Evolutionary conservation across 805 yeast genomes (phyloP), one percentile per base, ranked within the genome.

Genomic region (Candida maris): DNA sequence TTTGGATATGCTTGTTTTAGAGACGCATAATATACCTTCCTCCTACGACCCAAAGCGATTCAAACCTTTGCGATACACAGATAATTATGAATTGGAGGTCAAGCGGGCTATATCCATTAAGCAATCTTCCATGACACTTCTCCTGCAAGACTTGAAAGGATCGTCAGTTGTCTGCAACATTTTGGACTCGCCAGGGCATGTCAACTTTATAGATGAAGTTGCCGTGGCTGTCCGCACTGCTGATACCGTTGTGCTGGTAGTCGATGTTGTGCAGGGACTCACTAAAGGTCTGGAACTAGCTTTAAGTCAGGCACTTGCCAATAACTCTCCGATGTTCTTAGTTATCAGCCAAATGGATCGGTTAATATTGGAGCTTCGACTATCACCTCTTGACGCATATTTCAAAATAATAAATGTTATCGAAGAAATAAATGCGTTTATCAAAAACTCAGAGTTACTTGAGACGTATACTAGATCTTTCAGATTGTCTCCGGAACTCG

Each of bases 131-230:
- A 68, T 83, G 45, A 65, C 91, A 0, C 47, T 85, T 7, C 55
- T 89, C 5, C 56, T 81, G 12, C 74, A 72, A 0, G 76, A 77
- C 51, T 43, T 75, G 19, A 60, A 56, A 10, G 73, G 68, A 1
- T 75, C 73, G 42, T 80, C 95, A 0, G 59, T 64, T 13, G 74
- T 76, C 0, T 49, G 80, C 15, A 85, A 83, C 51, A 43, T 89
- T 1, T 46, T 87, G 1, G 99, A 94, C 51, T 68, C 95, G 0
- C 99, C 99, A 0, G 99, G 99, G 0, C 97, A 93, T 59, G 73
- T 75, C 0, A 81, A 87, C 52, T 93, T 93, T 52, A 62, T 68
- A 19, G 96, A 87, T 53, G 97, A 93, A 48, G 61, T 77, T 4
- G 69, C 76, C 0, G 70, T 75, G 0, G 72, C 84, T 0, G 57